A percentile compares a stretch with the other conserved stretches of the same genome.
phyloP scores from a whole-genome alignment of 352 stramenopile genomes.

The Phytopythium boreale region DNA sequence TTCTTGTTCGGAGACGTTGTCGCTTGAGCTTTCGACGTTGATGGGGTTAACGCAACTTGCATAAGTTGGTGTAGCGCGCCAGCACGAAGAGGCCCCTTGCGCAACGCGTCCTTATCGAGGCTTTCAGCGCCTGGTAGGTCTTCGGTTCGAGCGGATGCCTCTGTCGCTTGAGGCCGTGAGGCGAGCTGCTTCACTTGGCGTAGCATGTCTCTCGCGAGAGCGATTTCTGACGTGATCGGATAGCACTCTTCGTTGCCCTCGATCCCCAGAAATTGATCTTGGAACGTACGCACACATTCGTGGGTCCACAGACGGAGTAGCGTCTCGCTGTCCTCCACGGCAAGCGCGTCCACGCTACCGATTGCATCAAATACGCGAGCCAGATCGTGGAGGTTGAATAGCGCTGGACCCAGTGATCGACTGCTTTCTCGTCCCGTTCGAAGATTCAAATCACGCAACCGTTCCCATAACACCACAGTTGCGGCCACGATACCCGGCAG shows the following conservation, averaged over 20 bases:
- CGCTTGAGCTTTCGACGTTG: not conserved
- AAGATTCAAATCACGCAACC: conserved; percentile 12
- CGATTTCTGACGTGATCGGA: conserved; percentile 12
- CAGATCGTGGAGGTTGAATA: conserved; percentile 49
- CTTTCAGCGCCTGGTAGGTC: fast-evolving
- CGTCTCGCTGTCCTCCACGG: conserved; percentile 38
- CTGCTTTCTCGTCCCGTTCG: not conserved
- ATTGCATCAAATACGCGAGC: conserved; percentile 46
- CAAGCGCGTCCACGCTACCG: conserved; percentile 26
- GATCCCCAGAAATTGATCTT: conserved; percentile 5
- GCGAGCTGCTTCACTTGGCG: conserved; percentile 4
- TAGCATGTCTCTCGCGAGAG: conserved; percentile 13
- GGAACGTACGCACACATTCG: conserved; percentile 37
- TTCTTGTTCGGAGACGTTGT: not conserved
- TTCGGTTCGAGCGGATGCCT: not conserved
- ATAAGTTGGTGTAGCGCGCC: not conserved
- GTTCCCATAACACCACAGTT: conserved; percentile 55
- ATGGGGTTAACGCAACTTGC: not conserved
- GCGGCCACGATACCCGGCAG: conserved; percentile 30
- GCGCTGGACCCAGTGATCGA: not conserved
- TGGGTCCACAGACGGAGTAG: conserved; percentile 50
- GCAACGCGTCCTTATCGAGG: not conserved
- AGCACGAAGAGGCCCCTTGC: not conserved
- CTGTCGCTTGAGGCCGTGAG: not conserved
- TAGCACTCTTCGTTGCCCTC: not conserved